Conservation (phyloP, 352 stramenopile species). For the Phytophthora quininea region DNA sequence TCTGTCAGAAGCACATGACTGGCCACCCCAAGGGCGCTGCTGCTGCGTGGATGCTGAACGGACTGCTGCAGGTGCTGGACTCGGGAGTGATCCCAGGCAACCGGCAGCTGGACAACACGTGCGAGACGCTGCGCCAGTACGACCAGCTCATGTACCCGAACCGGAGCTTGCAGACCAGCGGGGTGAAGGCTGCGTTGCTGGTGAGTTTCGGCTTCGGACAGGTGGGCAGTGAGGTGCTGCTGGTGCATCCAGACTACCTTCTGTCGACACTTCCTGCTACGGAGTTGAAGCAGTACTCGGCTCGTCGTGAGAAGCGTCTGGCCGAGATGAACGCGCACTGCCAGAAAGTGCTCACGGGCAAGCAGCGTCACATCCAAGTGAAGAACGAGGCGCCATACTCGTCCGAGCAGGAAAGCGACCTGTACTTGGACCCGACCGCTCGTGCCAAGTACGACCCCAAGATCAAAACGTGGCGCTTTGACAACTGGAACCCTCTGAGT, state of each 20-base stretch:
- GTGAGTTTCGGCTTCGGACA: constrained; percentile 90
- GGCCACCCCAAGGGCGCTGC: constrained; percentile 85
- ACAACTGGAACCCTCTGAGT: constrained; percentile 33
- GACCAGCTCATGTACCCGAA: constrained; percentile 84
- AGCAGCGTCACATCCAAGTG: constrained; percentile 76
- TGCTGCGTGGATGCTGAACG: constrained; percentile 86
- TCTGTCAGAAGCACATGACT: constrained; percentile 87
- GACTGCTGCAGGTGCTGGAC: constrained; percentile 82
- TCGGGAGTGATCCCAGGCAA: constrained; percentile 80
- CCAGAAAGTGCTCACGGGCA: constrained; percentile 77
- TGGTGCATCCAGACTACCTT: constrained; percentile 81
- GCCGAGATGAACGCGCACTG: constrained; percentile 77
- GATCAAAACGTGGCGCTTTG: constrained; percentile 79
- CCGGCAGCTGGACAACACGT: constrained; percentile 85
- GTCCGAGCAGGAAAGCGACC: constrained; percentile 74
- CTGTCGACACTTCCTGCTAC: constrained; percentile 53
- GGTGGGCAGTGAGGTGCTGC: constrained; percentile 68
- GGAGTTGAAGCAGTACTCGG: constrained; percentile 66
- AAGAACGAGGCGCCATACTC: constrained; percentile 88
- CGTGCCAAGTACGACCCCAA: constrained; percentile 76
- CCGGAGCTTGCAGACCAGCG: constrained; percentile 75
- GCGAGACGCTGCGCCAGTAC: constrained; percentile 68
- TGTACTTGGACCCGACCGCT: constrained; percentile 86
- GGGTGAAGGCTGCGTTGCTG: constrained; percentile 79
- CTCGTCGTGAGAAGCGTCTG: constrained; percentile 64